A percentile compares a stretch with the other conserved stretches of the same genome.
Evolutionary conservation across 75 land plant genomes (phyloP).

Genomic region (Adiantum capillusveneris): DNA sequence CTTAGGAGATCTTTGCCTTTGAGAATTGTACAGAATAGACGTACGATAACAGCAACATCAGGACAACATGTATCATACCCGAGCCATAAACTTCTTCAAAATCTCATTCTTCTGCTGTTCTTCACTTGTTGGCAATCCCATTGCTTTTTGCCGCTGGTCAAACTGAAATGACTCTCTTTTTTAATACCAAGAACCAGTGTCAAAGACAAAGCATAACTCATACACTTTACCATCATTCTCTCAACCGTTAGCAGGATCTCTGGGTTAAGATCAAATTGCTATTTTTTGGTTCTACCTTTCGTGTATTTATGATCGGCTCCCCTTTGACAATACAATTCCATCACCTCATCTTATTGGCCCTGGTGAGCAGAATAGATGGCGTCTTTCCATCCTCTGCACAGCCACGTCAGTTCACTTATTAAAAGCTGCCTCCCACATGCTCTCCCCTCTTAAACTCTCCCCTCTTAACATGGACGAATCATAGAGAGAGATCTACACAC

Average conservation of each 20-base stretch:
- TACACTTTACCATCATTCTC: conserved; percentile 82
- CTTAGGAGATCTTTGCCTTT: conserved; percentile 50
- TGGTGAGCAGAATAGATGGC: conserved; percentile 68
- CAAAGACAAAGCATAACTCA: conserved; percentile 1
- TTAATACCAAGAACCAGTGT: neutral
- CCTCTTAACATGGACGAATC: too few relatives aligned
- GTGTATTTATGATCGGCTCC: conserved; percentile 80
- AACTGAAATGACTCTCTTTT: conserved; percentile 35
- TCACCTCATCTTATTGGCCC: conserved; percentile 88
- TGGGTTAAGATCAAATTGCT: conserved; percentile 85
- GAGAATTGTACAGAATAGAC: conserved; percentile 23
- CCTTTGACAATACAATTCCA: conserved; percentile 85
- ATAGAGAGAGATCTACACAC: too few relatives aligned
- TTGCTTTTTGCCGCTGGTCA: conserved; percentile 87
- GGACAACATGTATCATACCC: conserved; percentile 34
- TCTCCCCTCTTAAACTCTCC: too few relatives aligned
- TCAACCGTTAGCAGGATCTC: conserved; percentile 86
- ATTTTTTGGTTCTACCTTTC: conserved; percentile 88
- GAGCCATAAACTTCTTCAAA: conserved; percentile 82
- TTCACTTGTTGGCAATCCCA: conserved; percentile 88
- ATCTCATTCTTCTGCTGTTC: conserved; percentile 84
- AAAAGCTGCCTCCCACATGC: too few relatives aligned
- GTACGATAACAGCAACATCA: neutral
- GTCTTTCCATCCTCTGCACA: conserved; percentile 62
- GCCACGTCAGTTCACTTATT: neutral